These are phyloP conservation scores for Thraustochytrium sp. DNA, from an alignment of 352 stramenopile species.

Conservation along the genomic window DNA sequence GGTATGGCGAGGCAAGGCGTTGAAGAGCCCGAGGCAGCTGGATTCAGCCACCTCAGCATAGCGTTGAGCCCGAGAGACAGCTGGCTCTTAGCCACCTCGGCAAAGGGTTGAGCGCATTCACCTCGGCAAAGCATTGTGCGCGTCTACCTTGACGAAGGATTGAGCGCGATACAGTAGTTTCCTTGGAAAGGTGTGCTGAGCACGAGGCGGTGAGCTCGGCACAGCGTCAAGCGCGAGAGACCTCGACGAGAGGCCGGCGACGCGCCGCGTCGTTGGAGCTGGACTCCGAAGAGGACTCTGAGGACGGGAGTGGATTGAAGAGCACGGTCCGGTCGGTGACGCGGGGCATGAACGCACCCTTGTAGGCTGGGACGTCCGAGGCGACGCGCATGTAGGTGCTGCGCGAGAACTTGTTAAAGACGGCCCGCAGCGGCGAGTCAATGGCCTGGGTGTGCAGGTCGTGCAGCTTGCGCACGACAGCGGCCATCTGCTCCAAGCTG, in stretches of 20 bases:
- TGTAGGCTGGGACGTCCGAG: neutral
- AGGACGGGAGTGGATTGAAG: neutral
- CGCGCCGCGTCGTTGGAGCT: neutral
- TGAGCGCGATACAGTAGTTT: no score
- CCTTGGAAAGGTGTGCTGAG: no score
- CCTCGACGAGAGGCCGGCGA: neutral
- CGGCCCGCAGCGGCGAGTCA: neutral
- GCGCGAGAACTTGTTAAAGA: neutral
- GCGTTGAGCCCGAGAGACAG: no score
- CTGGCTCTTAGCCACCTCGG: no score
- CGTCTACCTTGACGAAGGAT: no score
- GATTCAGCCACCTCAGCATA: no score
- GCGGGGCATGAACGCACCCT: neutral
- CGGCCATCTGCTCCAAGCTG: neutral
- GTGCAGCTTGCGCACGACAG: conserved; percentile 11
- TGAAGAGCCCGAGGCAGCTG: no score
- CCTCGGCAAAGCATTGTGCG: no score
- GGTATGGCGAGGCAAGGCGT: no score
- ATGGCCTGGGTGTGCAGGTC: neutral
- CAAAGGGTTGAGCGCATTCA: no score
- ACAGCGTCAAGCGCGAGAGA: no score
- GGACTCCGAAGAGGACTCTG: neutral
- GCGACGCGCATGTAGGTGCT: neutral
- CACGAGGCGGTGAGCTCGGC: neutral
- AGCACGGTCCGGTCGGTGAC: neutral